Conservation (phyloP, 2,329 filamentous ascomycete species). For the Plenodomus biglobosus region DNA sequence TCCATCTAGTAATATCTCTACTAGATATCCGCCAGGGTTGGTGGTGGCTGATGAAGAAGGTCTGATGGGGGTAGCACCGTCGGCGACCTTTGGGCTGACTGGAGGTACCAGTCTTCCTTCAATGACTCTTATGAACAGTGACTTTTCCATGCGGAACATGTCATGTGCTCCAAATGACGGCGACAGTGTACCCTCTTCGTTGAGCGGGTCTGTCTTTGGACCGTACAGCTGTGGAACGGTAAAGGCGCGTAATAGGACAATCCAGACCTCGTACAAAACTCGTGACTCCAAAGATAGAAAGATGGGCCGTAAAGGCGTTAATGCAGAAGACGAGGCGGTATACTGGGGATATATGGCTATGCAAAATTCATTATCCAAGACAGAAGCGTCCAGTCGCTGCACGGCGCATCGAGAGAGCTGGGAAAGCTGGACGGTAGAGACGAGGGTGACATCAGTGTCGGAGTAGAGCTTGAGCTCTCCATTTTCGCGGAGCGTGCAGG, state of each 20-base stretch:
- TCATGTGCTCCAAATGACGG: slow-evolving; percentile 51
- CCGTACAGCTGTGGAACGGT: slow-evolving; percentile 90
- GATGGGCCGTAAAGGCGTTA: slow-evolving; percentile 81
- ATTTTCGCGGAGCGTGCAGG: slow-evolving; percentile 91
- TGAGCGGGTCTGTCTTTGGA: slow-evolving; percentile 53
- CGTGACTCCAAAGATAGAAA: slow-evolving; percentile 85
- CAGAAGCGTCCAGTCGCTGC: slow-evolving; percentile 85
- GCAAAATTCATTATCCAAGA: slow-evolving; percentile 89
- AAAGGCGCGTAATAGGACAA: slow-evolving; percentile 86
- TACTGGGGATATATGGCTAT: slow-evolving; percentile 96
- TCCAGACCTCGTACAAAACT: slow-evolving; percentile 96
- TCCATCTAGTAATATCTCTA: slow-evolving; percentile 77
- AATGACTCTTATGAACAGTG: slow-evolving; percentile 60
- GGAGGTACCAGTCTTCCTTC: slow-evolving; percentile 59
- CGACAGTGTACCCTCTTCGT: slow-evolving; percentile 42
- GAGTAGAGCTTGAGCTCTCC: slow-evolving; percentile 90
- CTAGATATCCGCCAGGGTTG: slow-evolving; percentile 67
- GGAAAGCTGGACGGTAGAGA: slow-evolving; percentile 83
- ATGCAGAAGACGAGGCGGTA: slow-evolving; percentile 68
- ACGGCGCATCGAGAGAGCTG: slow-evolving; percentile 88
- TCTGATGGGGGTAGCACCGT: slow-evolving; percentile 29
- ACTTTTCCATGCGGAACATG: slow-evolving; percentile 68
- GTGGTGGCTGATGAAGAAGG: slow-evolving; percentile 36
- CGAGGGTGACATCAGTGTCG: slow-evolving; percentile 76
- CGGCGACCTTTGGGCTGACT: slow-evolving; percentile 40